phyloP scores from a whole-genome alignment of 306 rosid species.

The Cucurbita maxima region DNA sequence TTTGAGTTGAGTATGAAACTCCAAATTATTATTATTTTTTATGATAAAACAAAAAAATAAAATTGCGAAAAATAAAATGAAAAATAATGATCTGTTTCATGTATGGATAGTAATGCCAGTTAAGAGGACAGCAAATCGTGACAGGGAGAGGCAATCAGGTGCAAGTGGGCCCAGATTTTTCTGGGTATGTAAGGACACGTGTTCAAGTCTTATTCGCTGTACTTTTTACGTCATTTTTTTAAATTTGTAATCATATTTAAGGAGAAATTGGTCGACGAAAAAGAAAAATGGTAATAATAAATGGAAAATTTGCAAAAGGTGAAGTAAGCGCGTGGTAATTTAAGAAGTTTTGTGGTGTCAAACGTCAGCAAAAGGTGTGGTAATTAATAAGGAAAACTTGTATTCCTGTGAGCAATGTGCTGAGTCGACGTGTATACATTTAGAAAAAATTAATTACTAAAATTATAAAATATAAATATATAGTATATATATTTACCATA shows the following conservation, averaged over 20 bases:
- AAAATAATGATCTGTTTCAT: not conserved
- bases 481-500: too few species aligned
- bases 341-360: not conserved
- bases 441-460: too few species aligned
- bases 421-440: too few species aligned
- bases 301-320: too few species aligned
- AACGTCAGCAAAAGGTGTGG: not conserved
- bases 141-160: not conserved
- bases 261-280: too few species aligned
- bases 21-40: not conserved
- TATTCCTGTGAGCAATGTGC: too few species aligned
- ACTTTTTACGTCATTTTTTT: not conserved
- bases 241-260: too few species aligned
- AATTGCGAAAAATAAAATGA: not conserved
- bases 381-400: not conserved
- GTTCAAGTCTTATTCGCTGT: not conserved
- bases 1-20: not conserved
- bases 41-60: not conserved
- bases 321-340: not conserved
- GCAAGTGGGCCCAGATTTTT: not conserved
- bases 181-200: not conserved
- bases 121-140: constrained; percentile 3
- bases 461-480: too few species aligned
- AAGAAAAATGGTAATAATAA: too few species aligned
- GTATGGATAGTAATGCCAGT: not conserved